These are phyloP conservation scores for Bolboschoenoplectus hybrid DNA, from an alignment of 202 grass and related monocot species.

Conservation along the genomic window DNA sequence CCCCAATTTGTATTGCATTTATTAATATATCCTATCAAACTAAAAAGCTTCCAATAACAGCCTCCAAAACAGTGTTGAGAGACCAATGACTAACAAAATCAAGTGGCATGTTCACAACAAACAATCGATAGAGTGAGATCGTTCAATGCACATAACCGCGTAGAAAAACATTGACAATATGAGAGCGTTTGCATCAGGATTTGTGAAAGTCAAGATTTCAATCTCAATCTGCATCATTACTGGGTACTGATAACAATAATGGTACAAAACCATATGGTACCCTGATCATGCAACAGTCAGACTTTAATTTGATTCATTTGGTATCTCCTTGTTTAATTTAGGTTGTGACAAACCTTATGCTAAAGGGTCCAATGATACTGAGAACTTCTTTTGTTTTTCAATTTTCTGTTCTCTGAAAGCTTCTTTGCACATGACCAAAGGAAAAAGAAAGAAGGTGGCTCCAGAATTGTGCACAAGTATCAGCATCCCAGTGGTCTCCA, in stretches of 20 bases:
- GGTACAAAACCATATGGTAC: background rate
- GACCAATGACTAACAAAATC: background rate
- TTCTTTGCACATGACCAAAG: background rate
- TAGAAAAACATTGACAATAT: background rate
- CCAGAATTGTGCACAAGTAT: background rate
- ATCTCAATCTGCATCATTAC: background rate
- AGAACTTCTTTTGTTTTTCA: background rate
- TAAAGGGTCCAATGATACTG: background rate
- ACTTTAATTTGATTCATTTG: background rate
- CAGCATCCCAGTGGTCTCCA: constrained; percentile 2
- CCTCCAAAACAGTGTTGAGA: background rate
- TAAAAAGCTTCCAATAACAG: background rate
- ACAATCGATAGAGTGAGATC: background rate
- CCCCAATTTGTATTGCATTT: background rate
- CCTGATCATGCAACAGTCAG: background rate
- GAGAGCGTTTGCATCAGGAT: background rate
- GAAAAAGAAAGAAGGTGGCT: background rate
- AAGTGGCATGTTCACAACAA: background rate
- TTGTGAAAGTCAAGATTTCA: background rate
- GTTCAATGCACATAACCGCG: background rate
- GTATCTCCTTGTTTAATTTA: background rate
- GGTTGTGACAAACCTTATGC: background rate
- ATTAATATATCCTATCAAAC: background rate
- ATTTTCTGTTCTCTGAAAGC: background rate
- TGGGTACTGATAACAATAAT: background rate